Evolutionary conservation across 257 asterid genomes (phyloP), one percentile per base, ranked within the genome.

Genomic region (Gentiana straminea): DNA sequence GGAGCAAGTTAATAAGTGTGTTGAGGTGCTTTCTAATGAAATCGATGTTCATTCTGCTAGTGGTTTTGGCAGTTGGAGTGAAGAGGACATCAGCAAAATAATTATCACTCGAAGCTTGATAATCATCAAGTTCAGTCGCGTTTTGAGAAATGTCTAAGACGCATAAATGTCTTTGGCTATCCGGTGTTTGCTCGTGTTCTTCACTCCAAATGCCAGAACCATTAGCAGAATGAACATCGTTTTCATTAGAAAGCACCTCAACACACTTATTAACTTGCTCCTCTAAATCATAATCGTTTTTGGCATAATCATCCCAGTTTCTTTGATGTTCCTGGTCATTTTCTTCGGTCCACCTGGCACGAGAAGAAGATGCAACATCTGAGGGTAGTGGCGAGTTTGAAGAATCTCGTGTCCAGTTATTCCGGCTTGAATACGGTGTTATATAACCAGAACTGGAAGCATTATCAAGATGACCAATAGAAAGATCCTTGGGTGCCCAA

Each of bases 351-450:
- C 83, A 81, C 72, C 78, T 68, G 35, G 64, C 83, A 60, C 82
- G 84, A 38, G 79, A 24, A 24, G 24, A 75, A 58, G 70, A 69
- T 32, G 67, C 65, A 43, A 90, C 80, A 60, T 76, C 77, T 33
- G 81, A 34, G 47, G 24, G 24, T 24, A 24, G 76, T 63, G 68
- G 38, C 69, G 64, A 53, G 68, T 70, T 70, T 59, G 83, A 79
- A 33, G 73, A 75, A 33, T 75, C 77, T 13, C 68, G 81, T 61
- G 69, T 74, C 99, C 99, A 92, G 64, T 81, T 81, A 48, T 57
- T 85, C 50, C 89, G 75, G 57, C 97, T 97, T 0, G 97, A 92
- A 63, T 95, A 91, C 37, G 88, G 72, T 70, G 82, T 80, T 71
- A 85, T 71, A 88, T 43, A 53, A 81, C 77, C 44, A 85, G 75